A percentile compares a stretch with the other conserved stretches of the same genome.
Evolutionary conservation across 2,329 filamentous ascomycete species (phyloP).

Genomic region (Trichophyton simii): DNA sequence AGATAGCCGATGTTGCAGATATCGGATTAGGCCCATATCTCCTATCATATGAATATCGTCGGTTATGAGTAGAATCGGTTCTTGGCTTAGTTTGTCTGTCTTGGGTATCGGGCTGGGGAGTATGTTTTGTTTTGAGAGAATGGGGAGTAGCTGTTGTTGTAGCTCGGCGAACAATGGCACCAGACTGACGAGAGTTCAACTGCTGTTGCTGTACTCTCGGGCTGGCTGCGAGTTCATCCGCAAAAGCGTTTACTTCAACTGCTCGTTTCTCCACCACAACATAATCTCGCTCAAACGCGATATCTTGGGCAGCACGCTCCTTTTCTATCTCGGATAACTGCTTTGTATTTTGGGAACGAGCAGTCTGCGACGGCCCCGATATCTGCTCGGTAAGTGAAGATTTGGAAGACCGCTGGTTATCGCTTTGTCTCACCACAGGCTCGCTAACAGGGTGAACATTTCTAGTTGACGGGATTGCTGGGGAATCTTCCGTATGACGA

Average conservation of each 20-base stretch:
- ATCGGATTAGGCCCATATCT: conserved; percentile 59
- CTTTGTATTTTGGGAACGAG: background rate
- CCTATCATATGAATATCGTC: conserved; percentile 69
- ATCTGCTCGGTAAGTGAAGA: background rate
- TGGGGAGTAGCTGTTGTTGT: conserved; percentile 62
- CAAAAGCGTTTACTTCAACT: conserved; percentile 93
- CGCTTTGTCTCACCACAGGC: background rate
- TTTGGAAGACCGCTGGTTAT: background rate
- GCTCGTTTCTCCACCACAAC: conserved; percentile 90
- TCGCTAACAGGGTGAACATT: background rate
- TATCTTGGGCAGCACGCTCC: conserved; percentile 63
- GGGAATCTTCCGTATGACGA: background rate
- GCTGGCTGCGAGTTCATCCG: conserved; percentile 83
- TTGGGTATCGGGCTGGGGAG: conserved; percentile 59
- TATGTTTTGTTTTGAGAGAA: conserved; percentile 43
- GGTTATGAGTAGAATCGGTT: conserved; percentile 51
- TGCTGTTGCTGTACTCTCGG: conserved; percentile 47
- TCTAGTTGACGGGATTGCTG: background rate
- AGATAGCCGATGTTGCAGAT: conserved; percentile 81
- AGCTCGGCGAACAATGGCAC: conserved; percentile 58
- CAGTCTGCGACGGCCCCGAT: background rate
- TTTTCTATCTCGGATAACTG: background rate
- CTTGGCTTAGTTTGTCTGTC: conserved; percentile 54
- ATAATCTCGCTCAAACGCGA: conserved; percentile 85
- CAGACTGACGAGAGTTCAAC: conserved; percentile 42